A percentile compares a stretch with the other conserved stretches of the same genome.
Evolutionary conservation across 2,329 filamentous ascomycete species (phyloP).

Genomic region (Grosmannia huntii): DNA sequence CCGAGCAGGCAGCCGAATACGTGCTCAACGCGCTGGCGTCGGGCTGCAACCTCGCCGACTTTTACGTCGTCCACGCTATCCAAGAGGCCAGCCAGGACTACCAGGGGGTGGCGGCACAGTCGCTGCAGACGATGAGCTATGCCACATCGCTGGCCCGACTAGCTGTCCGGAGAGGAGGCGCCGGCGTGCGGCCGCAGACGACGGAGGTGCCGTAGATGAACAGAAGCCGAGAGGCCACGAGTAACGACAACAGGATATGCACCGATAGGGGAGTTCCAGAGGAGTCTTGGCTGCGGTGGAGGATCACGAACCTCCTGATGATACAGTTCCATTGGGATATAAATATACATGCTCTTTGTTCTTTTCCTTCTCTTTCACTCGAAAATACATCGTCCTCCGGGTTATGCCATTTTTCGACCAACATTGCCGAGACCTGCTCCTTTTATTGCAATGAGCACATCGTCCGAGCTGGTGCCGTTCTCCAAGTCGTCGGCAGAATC

Average conservation of each 20-base stretch:
- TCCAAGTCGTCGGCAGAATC: slow-evolving; percentile 36
- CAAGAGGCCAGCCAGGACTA: slow-evolving; percentile 32
- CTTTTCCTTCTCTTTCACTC: not conserved
- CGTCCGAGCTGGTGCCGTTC: slow-evolving; percentile 39
- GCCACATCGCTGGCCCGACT: slow-evolving; percentile 16
- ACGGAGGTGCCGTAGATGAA: slow-evolving; percentile 35
- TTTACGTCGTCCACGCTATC: slow-evolving; percentile 38
- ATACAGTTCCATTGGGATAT: not conserved
- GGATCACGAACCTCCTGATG: not conserved
- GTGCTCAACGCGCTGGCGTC: slow-evolving; percentile 37
- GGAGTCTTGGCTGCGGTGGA: not conserved
- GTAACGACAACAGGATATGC: not conserved
- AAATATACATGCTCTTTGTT: too few species aligned
- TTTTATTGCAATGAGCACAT: slow-evolving; percentile 80
- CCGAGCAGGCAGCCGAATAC: slow-evolving; percentile 21
- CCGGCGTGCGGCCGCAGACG: slow-evolving; percentile 20
- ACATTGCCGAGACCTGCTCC: slow-evolving; percentile 91
- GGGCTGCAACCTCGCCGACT: slow-evolving; percentile 41
- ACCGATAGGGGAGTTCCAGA: slow-evolving; percentile 1
- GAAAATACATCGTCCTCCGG: too few species aligned
- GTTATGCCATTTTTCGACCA: slow-evolving; percentile 64
- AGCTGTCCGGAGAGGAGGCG: slow-evolving; percentile 1
- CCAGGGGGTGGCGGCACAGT: slow-evolving; percentile 34
- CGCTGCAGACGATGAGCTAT: slow-evolving; percentile 41
- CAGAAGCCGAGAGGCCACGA: slow-evolving; percentile 11